A percentile compares a stretch with the other conserved stretches of the same genome.
Evolutionary conservation across 2,329 filamentous ascomycete genomes (phyloP).

Genomic region (Fusarium protoensiforme): DNA sequence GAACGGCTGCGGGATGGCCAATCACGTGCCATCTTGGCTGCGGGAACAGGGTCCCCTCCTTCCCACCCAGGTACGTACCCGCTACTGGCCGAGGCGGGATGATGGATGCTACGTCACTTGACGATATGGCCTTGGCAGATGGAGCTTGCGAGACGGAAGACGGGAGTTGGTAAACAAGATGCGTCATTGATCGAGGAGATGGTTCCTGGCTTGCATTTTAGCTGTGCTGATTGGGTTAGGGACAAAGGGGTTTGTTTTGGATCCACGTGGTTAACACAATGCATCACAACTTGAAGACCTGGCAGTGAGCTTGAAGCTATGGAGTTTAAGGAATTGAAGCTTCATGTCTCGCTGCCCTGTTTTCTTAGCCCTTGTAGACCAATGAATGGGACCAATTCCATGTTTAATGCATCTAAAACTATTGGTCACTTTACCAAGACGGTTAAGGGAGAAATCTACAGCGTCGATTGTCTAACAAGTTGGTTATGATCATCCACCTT

Average conservation of each 20-base stretch:
- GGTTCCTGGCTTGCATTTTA: background rate
- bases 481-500: background rate
- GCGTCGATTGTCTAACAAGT: background rate
- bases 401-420: background rate
- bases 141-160: background rate
- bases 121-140: constrained; percentile 31
- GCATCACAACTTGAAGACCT: background rate
- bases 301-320: background rate
- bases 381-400: background rate
- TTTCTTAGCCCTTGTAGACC: background rate
- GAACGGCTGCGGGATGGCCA: constrained; percentile 13
- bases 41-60: constrained; percentile 30
- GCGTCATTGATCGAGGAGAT: constrained; percentile 21
- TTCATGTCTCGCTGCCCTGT: background rate
- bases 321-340: background rate
- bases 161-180: constrained; percentile 4
- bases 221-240: background rate
- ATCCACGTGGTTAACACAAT: background rate
- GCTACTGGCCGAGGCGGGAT: constrained; percentile 7
- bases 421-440: background rate
- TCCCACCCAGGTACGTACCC: constrained; percentile 26
- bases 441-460: background rate
- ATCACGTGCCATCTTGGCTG: constrained; percentile 2
- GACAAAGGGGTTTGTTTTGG: background rate
- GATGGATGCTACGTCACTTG: constrained; percentile 34